phyloP scores from a whole-genome alignment of 768 basidiomycete species.

The Collybia nuda region DNA sequence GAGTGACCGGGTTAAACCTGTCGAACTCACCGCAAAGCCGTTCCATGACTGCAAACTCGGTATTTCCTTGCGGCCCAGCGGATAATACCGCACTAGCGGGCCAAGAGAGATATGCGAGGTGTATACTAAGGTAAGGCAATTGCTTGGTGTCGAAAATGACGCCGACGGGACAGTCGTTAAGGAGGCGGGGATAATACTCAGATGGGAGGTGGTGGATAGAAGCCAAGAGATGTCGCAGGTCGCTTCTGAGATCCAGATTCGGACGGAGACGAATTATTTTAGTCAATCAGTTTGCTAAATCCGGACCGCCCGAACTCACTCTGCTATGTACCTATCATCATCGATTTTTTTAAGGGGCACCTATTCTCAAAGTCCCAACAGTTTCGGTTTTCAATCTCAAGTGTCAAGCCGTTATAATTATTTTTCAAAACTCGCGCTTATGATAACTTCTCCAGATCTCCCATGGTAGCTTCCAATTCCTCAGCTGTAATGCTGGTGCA shows the following conservation, averaged over 20 bases:
- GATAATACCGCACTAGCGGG: conserved; percentile 6
- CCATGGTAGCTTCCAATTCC: conserved; percentile 81
- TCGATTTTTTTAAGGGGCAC: no score
- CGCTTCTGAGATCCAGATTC: conserved; percentile 23
- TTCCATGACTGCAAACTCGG: conserved; percentile 34
- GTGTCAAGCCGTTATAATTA: neutral
- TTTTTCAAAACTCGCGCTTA: conserved; percentile 38
- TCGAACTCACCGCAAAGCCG: conserved; percentile 61
- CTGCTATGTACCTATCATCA: no score
- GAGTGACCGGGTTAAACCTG: no score
- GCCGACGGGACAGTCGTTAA: conserved; percentile 18
- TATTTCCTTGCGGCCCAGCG: no score
- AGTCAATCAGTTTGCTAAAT: conserved; percentile 27
- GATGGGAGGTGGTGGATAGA: conserved; percentile 21
- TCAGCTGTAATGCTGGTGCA: conserved; percentile 55
- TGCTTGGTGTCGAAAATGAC: conserved; percentile 5
- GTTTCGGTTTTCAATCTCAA: no score
- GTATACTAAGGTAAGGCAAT: conserved; percentile 2
- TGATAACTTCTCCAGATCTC: conserved; percentile 52
- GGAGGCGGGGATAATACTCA: conserved; percentile 17
- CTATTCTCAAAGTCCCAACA: no score
- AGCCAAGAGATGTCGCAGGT: conserved; percentile 18
- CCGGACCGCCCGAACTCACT: neutral
- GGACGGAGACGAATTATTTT: conserved; percentile 49
- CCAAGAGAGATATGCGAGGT: conserved; percentile 8